Conservation (phyloP, 2,329 filamentous ascomycete genomes). For the Pseudohalonectria lignicola region DNA sequence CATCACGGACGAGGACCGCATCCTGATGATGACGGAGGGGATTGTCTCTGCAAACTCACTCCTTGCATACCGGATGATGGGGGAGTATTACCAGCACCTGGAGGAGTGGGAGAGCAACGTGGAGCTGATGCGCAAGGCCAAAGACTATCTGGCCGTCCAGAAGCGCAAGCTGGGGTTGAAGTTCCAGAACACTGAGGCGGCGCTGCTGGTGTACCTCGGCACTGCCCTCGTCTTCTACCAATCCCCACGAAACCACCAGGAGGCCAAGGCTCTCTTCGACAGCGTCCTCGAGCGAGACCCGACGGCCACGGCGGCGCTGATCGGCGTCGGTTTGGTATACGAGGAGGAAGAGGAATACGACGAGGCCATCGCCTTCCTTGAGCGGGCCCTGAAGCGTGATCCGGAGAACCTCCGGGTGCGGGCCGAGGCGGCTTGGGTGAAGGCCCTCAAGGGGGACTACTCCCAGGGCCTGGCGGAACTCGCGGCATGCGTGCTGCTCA, state of each 20-base stretch:
- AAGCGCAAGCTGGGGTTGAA: slow-evolving; percentile 55
- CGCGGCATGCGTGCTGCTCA: slow-evolving; percentile 53
- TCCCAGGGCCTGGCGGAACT: slow-evolving; percentile 56
- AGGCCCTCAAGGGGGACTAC: slow-evolving; percentile 71
- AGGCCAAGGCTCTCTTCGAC: slow-evolving; percentile 81
- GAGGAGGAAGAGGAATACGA: slow-evolving; percentile 87
- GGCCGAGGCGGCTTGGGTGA: slow-evolving; percentile 87
- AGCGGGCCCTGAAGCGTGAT: slow-evolving; percentile 64
- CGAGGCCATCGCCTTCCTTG: slow-evolving; percentile 71
- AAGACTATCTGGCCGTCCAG: slow-evolving; percentile 49
- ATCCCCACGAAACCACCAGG: slow-evolving; percentile 76
- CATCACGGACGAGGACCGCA: slow-evolving; percentile 64
- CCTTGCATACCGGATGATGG: slow-evolving; percentile 73
- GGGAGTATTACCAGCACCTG: slow-evolving; percentile 70
- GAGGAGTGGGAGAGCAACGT: slow-evolving; percentile 79
- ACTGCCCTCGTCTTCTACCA: slow-evolving; percentile 89
- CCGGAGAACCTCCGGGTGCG: slow-evolving; percentile 65
- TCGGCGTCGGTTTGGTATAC: slow-evolving; percentile 83
- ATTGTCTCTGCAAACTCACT: slow-evolving; percentile 58
- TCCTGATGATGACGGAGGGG: slow-evolving; percentile 71
- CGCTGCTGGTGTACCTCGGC: slow-evolving; percentile 65
- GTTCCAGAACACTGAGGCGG: slow-evolving; percentile 61
- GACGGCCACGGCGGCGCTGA: slow-evolving; percentile 67
- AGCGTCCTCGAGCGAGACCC: slow-evolving; percentile 66
- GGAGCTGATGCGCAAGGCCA: slow-evolving; percentile 67